Percentiles rank a stretch among this genome's conserved stretches.
Conservation (phyloP, 1,284 basidiomycete species). For the Lignosus rhinocerotis region DNA sequence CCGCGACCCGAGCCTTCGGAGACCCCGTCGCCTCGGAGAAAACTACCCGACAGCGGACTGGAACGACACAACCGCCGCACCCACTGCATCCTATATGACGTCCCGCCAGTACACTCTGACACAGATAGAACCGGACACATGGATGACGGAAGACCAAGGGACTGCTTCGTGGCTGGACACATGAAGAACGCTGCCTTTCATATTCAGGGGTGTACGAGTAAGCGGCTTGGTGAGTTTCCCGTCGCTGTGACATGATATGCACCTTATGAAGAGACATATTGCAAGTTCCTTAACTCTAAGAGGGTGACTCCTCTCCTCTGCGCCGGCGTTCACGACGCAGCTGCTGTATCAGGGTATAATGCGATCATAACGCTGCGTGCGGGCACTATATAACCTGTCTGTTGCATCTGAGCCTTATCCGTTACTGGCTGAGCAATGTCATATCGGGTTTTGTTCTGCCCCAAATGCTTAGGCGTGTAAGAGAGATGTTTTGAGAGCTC, state of each 20-base stretch:
- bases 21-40: background rate
- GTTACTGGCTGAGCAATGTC: background rate
- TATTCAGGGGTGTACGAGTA: too few species aligned
- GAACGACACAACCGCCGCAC: constrained; percentile 5
- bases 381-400: background rate
- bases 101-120: constrained; percentile 3
- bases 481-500: too few species aligned
- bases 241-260: too few species aligned
- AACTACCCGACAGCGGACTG: background rate
- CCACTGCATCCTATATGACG: background rate
- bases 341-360: background rate
- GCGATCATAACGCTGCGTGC: background rate
- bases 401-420: background rate
- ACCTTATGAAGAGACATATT: background rate
- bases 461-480: too few species aligned
- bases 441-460: background rate
- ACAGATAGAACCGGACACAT: constrained; percentile 4
- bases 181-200: too few species aligned
- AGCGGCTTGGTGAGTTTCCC: too few species aligned
- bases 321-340: background rate
- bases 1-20: constrained; percentile 17
- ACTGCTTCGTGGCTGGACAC: background rate
- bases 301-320: background rate
- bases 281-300: background rate
- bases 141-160: background rate